Evolutionary conservation across 2,329 filamentous ascomycete species (phyloP).

Genomic region (Setomelanomma holmii): DNA sequence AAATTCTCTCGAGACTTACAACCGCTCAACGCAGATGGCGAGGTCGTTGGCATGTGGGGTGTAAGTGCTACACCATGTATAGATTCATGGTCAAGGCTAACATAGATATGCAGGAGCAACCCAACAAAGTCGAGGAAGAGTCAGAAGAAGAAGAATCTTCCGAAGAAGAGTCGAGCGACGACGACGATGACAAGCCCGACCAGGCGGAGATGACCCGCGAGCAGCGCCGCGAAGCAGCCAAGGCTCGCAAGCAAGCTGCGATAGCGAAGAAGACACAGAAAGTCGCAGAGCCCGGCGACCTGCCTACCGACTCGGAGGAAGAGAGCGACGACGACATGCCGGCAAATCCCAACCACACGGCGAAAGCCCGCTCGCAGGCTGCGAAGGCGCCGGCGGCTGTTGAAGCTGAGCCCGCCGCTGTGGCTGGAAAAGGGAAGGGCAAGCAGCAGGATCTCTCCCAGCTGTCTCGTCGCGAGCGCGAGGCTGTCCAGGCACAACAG

Average conservation of each 20-base stretch:
- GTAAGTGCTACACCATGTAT: constrained; percentile 53
- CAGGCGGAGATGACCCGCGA: constrained; percentile 76
- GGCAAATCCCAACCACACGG: constrained; percentile 87
- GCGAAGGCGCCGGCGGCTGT: constrained; percentile 54
- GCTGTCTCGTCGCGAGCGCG: constrained; percentile 71
- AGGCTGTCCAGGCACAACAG: constrained; percentile 85
- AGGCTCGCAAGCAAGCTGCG: constrained; percentile 89
- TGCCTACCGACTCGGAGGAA: constrained; percentile 75
- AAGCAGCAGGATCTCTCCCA: constrained; percentile 62
- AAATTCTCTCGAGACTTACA: constrained; percentile 92
- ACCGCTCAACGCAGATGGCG: constrained; percentile 87
- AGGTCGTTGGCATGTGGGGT: constrained; percentile 87
- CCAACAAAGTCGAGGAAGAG: constrained; percentile 61
- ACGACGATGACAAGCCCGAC: constrained; percentile 52
- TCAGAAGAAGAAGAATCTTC: constrained; percentile 51
- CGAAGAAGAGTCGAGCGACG: constrained; percentile 52
- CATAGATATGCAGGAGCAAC: constrained; percentile 32
- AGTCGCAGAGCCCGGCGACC: constrained; percentile 80
- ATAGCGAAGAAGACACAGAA: constrained; percentile 76
- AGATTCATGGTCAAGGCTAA: constrained; percentile 23
- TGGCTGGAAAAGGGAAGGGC: constrained; percentile 61
- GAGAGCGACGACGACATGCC: constrained; percentile 72
- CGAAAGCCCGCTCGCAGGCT: constrained; percentile 73
- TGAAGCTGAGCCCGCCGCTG: constrained; percentile 56
- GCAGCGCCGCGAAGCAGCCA: constrained; percentile 84